phyloP scores from a whole-genome alignment of 139 green algal genomes.

The Coccomyxa sp. region DNA sequence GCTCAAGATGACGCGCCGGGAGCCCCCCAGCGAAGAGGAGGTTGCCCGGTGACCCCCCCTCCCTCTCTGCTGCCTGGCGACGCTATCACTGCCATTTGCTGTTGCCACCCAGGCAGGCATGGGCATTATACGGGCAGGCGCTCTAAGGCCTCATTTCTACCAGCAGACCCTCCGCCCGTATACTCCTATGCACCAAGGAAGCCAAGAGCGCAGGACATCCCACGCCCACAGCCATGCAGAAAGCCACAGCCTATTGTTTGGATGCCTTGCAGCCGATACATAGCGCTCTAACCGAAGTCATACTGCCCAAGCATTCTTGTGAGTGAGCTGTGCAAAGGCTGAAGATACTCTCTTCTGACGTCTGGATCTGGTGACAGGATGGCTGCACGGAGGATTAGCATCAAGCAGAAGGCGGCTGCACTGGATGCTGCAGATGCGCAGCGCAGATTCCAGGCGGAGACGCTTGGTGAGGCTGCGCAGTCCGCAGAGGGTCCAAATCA shows the following conservation, averaged over 20 bases:
- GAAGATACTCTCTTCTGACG: not conserved
- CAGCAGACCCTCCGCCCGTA: not conserved
- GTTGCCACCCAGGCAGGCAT: not conserved
- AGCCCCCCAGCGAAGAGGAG: conserved; percentile 23
- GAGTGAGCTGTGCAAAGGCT: not conserved
- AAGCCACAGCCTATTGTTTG: not conserved
- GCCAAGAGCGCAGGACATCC: not conserved
- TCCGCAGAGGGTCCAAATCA: conserved; percentile 15
- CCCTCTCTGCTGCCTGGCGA: not conserved
- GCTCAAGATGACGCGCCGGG: conserved; percentile 15
- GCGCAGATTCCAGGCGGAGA: conserved; percentile 21
- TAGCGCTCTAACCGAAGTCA: not conserved
- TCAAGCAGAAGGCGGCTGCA: conserved; percentile 19
- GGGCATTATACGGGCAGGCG: not conserved
- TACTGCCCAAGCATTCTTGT: not conserved
- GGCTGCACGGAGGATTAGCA: conserved; percentile 8
- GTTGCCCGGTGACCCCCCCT: conserved; percentile 10
- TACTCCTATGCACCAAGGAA: not conserved
- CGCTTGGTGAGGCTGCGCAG: not conserved
- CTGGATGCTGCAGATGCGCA: conserved; percentile 25
- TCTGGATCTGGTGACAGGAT: not conserved
- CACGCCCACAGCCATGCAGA: not conserved
- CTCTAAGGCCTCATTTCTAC: not conserved
- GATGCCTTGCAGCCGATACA: not conserved
- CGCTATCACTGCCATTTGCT: not conserved